Base-by-base conservation (phyloP, 1,139 yeast genomes). In the Hyphopichia khmerensis region DNA sequence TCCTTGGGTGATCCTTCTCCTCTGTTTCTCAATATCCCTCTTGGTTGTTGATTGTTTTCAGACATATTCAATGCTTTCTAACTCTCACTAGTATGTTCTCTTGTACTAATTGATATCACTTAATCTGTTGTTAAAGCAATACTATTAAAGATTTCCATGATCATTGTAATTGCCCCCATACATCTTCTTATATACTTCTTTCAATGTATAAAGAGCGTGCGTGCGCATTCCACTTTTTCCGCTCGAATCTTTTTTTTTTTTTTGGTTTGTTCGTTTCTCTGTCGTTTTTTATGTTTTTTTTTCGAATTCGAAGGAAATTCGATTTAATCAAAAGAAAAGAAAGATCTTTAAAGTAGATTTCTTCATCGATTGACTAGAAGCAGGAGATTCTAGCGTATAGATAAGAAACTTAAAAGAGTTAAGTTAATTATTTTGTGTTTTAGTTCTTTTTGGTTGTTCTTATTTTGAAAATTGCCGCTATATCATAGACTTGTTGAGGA, bases 11-110 rank as follows among this genome's bases (percentile, higher is more conserved):
- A 35, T 15, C 53, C 17, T 30, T 48, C 51, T 3, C 53, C 57
- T 45, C 64, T 70, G 47, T 73, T 73, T 50, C 77, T 59, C 41
- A 73, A 64, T 14, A 73, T 73, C 19, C 79, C 78, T 56, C 62
- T 62, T n/a, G 77, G 77, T 40, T 57, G 52, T 9, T 50, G 33
- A 11, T 15, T 21, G 8, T 21, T 8, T 21, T 26, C 29, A 4
- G 29, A 26, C 29, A 26, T 26, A 5, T 21, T 21, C n/a, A n/a
- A n/a, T n/a, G n/a, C n/a, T n/a, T n/a, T n/a, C n/a, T n/a, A n/a
- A n/a, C n/a, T n/a, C n/a, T n/a, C n/a, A n/a, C n/a, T n/a, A n/a
- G n/a, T n/a, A n/a, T n/a, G n/a, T n/a, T n/a, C n/a, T n/a, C n/a
- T n/a, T n/a, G 24, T 21, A 21, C 8, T 9, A 21, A 21, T 21